Conservation (phyloP, 306 rosid species). For the Sindora glabra region DNA sequence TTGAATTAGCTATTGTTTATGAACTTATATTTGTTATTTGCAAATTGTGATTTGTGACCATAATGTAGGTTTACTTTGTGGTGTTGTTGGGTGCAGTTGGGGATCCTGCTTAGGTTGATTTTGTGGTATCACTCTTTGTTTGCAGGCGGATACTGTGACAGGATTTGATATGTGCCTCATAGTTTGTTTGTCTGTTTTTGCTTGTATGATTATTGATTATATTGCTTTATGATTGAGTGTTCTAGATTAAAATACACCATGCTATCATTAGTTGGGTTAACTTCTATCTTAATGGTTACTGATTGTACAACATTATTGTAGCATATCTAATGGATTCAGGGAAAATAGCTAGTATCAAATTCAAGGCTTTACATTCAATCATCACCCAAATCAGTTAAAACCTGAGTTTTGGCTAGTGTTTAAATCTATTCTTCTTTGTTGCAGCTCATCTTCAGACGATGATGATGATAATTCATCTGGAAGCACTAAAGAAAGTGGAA, state of each 20-base stretch:
- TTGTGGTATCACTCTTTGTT: not conserved
- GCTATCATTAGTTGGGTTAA: not conserved
- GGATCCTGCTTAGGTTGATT: not conserved
- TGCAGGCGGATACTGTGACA: not conserved
- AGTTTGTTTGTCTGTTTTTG: no score
- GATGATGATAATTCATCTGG: constrained; percentile 17
- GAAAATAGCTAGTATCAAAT: not conserved
- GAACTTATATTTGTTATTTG: not conserved
- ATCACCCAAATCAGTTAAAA: not conserved
- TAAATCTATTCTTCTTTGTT: constrained; percentile 12
- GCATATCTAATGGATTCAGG: not conserved
- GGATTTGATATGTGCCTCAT: no score
- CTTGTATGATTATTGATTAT: no score
- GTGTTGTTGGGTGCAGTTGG: not conserved
- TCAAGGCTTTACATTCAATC: not conserved
- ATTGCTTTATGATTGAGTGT: not conserved
- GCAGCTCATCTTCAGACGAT: constrained; percentile 48
- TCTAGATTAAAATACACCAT: not conserved
- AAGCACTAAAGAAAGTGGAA: constrained; percentile 21
- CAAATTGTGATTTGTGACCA: not conserved
- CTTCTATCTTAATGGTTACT: not conserved
- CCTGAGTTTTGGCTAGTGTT: constrained; percentile 2
- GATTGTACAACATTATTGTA: not conserved
- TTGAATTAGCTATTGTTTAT: no score
- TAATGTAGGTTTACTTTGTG: not conserved